These are phyloP conservation scores for Scedosporium aurantiacum DNA, from an alignment of 2,329 filamentous ascomycete genomes.

Conservation along the genomic window DNA sequence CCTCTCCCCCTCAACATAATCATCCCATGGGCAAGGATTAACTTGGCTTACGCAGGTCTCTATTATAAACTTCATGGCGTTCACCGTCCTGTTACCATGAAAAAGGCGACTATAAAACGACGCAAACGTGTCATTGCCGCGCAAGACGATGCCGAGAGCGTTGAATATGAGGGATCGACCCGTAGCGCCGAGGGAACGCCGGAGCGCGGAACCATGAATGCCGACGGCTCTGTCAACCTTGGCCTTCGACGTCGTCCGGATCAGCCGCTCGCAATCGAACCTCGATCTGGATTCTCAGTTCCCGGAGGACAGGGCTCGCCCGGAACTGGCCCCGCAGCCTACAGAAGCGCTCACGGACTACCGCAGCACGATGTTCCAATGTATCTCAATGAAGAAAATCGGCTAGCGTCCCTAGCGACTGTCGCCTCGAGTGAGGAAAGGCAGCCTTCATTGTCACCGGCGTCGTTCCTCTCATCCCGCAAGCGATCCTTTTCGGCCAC, in stretches of 20 bases:
- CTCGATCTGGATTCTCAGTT: constrained; percentile 36
- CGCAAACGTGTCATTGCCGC: constrained; percentile 83
- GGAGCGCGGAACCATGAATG: constrained; percentile 47
- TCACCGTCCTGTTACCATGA: constrained; percentile 95
- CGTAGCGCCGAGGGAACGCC: constrained; percentile 24
- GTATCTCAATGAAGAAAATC: constrained; percentile 43
- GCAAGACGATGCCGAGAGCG: constrained; percentile 37
- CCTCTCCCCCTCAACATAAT: background rate
- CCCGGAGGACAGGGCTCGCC: constrained; percentile 13
- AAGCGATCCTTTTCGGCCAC: constrained; percentile 58
- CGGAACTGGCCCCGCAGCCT: constrained; percentile 36
- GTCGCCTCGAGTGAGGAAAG: constrained; percentile 34
- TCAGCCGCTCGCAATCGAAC: constrained; percentile 14
- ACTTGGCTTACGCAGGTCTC: constrained; percentile 46
- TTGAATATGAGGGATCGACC: constrained; percentile 34
- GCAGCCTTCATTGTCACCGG: constrained; percentile 48
- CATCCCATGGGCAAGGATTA: constrained; percentile 5
- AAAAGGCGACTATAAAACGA: constrained; percentile 93
- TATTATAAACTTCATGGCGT: constrained; percentile 95
- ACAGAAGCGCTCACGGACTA: constrained; percentile 33
- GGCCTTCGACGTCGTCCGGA: constrained; percentile 35
- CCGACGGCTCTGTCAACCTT: constrained; percentile 54
- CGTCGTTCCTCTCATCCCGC: constrained; percentile 47
- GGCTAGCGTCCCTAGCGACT: constrained; percentile 44
- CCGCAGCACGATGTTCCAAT: constrained; percentile 25